phyloP scores from a whole-genome alignment of 78 protist species.

The Emiliania huxleyi region DNA sequence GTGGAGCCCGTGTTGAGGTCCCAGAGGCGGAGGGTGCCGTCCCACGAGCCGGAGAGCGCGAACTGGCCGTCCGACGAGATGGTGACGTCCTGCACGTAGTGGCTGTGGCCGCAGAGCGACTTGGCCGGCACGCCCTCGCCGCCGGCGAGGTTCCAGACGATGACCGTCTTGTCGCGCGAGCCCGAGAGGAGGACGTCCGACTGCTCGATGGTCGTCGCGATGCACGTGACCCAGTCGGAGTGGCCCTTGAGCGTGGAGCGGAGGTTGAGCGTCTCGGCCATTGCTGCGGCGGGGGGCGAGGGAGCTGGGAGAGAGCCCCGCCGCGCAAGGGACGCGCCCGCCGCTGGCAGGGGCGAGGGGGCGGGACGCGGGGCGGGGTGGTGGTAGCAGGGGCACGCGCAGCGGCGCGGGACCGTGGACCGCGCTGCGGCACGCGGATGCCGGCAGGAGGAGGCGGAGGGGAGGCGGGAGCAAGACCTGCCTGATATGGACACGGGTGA shows the following conservation, averaged over 20 bases:
- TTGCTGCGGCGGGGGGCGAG: not conserved
- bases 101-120: constrained; percentile 86
- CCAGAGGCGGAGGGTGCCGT: constrained; percentile 86
- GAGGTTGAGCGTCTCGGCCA: constrained; percentile 33
- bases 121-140: constrained; percentile 27
- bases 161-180: constrained; percentile 86
- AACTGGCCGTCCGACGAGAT: constrained; percentile 97
- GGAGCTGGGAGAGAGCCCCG: not conserved
- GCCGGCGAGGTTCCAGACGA: constrained; percentile 90
- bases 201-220: constrained; percentile 85
- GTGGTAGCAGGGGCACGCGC: too few species aligned
- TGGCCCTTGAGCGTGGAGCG: constrained; percentile 87
- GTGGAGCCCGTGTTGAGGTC: constrained; percentile 86
- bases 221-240: constrained; percentile 94
- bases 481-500: too few species aligned
- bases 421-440: too few species aligned
- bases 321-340: too few species aligned
- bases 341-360: too few species aligned
- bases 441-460: too few species aligned
- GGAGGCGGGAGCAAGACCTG: too few species aligned
- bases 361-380: too few species aligned
- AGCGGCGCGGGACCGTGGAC: too few species aligned
- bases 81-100: constrained; percentile 95
- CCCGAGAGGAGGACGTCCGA: constrained; percentile 82
- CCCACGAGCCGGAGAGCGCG: constrained; percentile 98